These are phyloP conservation scores for Xylariaceae sp. DNA, from an alignment of 2,329 filamentous ascomycete genomes.

Conservation along the genomic window DNA sequence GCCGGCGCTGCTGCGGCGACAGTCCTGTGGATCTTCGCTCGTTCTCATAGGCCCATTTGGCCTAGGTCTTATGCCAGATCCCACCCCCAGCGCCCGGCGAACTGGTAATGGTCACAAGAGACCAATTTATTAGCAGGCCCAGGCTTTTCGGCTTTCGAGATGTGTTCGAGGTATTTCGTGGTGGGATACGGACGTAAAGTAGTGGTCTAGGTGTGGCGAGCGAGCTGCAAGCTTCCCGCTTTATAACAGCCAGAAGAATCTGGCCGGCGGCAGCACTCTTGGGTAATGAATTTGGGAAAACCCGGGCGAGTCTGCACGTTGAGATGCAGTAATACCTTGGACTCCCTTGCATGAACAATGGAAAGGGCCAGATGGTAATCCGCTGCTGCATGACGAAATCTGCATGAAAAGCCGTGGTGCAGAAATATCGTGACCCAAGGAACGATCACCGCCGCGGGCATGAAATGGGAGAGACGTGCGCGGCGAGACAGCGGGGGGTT, in stretches of 20 bases:
- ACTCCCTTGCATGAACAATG: constrained; percentile 26
- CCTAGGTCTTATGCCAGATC: constrained; percentile 33
- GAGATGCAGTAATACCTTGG: constrained; percentile 11
- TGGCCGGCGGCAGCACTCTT: constrained; percentile 11
- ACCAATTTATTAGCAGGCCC: constrained; percentile 24
- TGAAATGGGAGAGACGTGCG: not conserved
- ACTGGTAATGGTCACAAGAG: constrained; percentile 24
- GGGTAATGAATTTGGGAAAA: constrained; percentile 5
- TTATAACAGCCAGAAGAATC: constrained; percentile 24
- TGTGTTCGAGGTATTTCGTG: not conserved
- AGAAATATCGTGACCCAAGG: not conserved
- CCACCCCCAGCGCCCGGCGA: constrained; percentile 26
- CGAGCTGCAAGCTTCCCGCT: constrained; percentile 7
- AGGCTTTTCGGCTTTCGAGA: not conserved
- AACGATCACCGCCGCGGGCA: not conserved
- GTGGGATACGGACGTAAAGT: constrained; percentile 33
- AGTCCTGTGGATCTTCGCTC: constrained; percentile 24
- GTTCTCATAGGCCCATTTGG: constrained; percentile 33
- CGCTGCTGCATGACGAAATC: constrained; percentile 23
- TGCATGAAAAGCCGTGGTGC: constrained; percentile 2
- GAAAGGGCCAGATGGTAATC: constrained; percentile 4
- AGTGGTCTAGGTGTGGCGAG: constrained; percentile 28
- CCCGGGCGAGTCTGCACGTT: not conserved
- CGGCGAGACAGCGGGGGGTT: not conserved
- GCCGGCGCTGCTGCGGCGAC: constrained; percentile 20